Evolutionary conservation across 2,329 filamentous ascomycete genomes (phyloP).

Genomic region (Fusarium lateritium): DNA sequence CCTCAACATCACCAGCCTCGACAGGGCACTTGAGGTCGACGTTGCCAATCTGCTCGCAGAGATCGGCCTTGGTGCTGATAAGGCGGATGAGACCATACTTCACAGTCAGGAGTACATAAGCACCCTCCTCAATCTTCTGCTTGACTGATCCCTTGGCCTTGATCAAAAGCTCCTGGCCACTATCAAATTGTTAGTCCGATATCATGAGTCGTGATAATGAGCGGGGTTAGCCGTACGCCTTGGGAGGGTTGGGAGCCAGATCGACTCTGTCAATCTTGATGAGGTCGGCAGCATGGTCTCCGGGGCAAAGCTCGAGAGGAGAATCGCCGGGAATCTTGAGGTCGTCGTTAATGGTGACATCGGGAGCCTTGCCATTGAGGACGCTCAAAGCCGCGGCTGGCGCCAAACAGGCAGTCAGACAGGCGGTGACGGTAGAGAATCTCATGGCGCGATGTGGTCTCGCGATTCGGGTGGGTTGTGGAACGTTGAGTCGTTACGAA

Average conservation of each 20-base stretch:
- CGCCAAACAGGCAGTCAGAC: slow-evolving; percentile 62
- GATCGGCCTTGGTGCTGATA: slow-evolving; percentile 83
- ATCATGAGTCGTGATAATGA: slow-evolving; percentile 3
- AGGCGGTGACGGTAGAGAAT: slow-evolving; percentile 60
- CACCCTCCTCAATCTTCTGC: slow-evolving; percentile 80
- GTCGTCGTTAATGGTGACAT: slow-evolving; percentile 63
- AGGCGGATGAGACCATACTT: slow-evolving; percentile 96
- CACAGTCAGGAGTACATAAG: slow-evolving; percentile 86
- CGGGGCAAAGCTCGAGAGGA: slow-evolving; percentile 82
- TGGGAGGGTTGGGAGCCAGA: slow-evolving; percentile 86
- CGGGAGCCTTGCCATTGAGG: slow-evolving; percentile 53
- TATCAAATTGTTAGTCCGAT: slow-evolving; percentile 58
- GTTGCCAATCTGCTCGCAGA: slow-evolving; percentile 91
- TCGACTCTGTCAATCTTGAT: slow-evolving; percentile 85
- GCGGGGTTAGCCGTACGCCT: slow-evolving; percentile 74
- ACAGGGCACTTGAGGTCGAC: slow-evolving; percentile 93
- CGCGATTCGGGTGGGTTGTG: neutral
- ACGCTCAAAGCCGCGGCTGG: slow-evolving; percentile 63
- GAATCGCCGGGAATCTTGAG: slow-evolving; percentile 86
- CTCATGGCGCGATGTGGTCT: slow-evolving; percentile 50
- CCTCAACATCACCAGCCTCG: slow-evolving; percentile 79
- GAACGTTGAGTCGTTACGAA: neutral
- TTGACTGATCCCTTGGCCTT: slow-evolving; percentile 82
- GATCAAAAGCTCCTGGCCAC: slow-evolving; percentile 84
- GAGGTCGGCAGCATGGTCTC: slow-evolving; percentile 77